A percentile compares a stretch with the other conserved stretches of the same genome.
Conservation (phyloP, 2,329 filamentous ascomycete genomes). For the Monilinia aucupariae region DNA sequence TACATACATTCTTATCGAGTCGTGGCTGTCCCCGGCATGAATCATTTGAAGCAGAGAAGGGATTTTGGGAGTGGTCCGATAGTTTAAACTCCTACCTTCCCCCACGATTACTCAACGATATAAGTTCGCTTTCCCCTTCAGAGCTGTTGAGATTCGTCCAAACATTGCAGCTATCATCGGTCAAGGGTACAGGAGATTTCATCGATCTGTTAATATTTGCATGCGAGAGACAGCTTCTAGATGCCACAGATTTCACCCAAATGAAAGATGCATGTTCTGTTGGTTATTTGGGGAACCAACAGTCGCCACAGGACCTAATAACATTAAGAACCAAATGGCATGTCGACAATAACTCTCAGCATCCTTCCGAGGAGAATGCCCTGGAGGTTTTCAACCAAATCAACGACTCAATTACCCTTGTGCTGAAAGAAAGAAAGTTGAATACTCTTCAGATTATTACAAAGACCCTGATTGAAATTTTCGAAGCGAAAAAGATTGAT, state of each 20-base stretch:
- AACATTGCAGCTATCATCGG: neutral
- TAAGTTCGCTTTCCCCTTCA: slow-evolving; percentile 39
- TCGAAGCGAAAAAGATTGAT: slow-evolving; percentile 35
- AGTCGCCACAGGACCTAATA: slow-evolving; percentile 37
- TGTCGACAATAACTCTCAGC: slow-evolving; percentile 36
- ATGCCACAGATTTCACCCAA: slow-evolving; percentile 32
- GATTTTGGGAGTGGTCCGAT: slow-evolving; percentile 37
- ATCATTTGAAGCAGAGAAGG: slow-evolving; percentile 37
- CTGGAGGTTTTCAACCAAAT: slow-evolving; percentile 39
- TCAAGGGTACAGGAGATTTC: neutral
- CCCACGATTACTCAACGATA: slow-evolving; percentile 39
- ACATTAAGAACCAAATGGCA: slow-evolving; percentile 41
- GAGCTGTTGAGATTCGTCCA: slow-evolving; percentile 16
- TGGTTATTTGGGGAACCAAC: slow-evolving; percentile 39
- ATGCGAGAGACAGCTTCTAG: slow-evolving; percentile 16
- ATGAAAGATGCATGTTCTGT: slow-evolving; percentile 38
- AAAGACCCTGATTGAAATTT: slow-evolving; percentile 7
- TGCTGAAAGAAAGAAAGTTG: slow-evolving; percentile 22
- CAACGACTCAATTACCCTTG: slow-evolving; percentile 25
- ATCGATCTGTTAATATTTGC: slow-evolving; percentile 1
- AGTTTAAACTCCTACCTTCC: slow-evolving; percentile 29
- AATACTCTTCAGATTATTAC: slow-evolving; percentile 5
- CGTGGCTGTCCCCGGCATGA: slow-evolving; percentile 34
- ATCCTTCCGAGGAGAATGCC: slow-evolving; percentile 36
- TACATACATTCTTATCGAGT: slow-evolving; percentile 40